Evolutionary conservation across 2,329 filamentous ascomycete genomes (phyloP).

Genomic region (Botryosphaeria agaves): DNA sequence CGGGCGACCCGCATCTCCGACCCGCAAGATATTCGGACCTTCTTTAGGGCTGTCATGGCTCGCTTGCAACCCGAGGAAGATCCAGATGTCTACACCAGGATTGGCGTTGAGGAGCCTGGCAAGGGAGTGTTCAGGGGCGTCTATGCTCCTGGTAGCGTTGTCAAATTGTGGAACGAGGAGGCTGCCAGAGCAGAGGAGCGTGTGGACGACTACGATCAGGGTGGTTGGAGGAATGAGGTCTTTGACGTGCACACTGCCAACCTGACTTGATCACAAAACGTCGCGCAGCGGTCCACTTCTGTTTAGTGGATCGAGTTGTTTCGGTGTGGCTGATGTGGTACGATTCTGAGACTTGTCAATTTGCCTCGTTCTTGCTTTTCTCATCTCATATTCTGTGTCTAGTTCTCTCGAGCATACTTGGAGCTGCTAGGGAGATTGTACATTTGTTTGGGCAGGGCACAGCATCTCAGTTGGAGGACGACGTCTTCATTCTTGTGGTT

Average conservation of each 20-base stretch:
- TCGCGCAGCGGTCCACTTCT: too few relatives aligned
- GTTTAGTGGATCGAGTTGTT: too few relatives aligned
- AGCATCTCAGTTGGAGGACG: too few relatives aligned
- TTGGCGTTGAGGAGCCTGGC: slow-evolving; percentile 48
- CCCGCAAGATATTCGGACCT: slow-evolving; percentile 64
- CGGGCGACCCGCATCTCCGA: slow-evolving; percentile 71
- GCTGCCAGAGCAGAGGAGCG: slow-evolving; percentile 51
- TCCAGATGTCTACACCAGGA: slow-evolving; percentile 55
- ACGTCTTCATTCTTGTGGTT: too few relatives aligned
- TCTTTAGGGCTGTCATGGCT: slow-evolving; percentile 66
- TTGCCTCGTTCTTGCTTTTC: too few relatives aligned
- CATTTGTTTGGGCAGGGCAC: too few relatives aligned
- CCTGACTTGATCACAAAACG: slow-evolving; percentile 11
- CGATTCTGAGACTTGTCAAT: too few relatives aligned
- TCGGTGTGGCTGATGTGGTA: too few relatives aligned
- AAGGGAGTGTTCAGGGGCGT: slow-evolving; percentile 60
- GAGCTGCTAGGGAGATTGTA: too few relatives aligned
- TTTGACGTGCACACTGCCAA: slow-evolving; percentile 37
- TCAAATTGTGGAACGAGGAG: slow-evolving; percentile 80
- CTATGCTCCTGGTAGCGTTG: slow-evolving; percentile 78
- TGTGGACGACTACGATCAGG: slow-evolving; percentile 53
- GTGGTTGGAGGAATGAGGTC: slow-evolving; percentile 74
- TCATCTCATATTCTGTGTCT: too few relatives aligned
- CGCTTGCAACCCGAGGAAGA: slow-evolving; percentile 55
- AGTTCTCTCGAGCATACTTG: too few relatives aligned